phyloP scores from a whole-genome alignment of 306 rosid genomes.

The Oemleria cerasiformis region DNA sequence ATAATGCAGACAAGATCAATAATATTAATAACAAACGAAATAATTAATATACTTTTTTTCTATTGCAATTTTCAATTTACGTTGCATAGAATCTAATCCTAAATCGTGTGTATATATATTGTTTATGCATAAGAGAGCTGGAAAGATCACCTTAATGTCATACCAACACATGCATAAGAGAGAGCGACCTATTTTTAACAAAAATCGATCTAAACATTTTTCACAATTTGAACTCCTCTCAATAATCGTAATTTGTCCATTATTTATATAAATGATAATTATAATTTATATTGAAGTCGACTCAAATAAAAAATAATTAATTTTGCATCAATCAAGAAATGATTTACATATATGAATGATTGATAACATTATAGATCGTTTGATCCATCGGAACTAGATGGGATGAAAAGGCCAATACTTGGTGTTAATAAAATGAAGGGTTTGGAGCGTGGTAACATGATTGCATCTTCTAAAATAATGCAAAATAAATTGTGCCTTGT shows the following conservation, averaged over 20 bases:
- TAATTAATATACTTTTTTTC: neutral
- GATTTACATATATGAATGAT: neutral
- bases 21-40: neutral
- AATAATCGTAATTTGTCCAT: too few relatives aligned
- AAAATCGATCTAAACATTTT: too few relatives aligned
- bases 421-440: neutral
- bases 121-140: conserved; percentile 17
- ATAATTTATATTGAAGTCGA: too few relatives aligned
- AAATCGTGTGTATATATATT: neutral
- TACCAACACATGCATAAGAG: conserved; percentile 39
- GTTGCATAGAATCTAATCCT: conserved; percentile 9
- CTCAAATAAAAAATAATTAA: too few relatives aligned
- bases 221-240: too few relatives aligned
- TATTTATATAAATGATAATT: too few relatives aligned
- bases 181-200: too few relatives aligned
- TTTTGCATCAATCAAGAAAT: too few relatives aligned
- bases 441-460: neutral
- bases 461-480: neutral
- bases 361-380: neutral
- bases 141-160: conserved; percentile 22
- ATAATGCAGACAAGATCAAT: conserved; percentile 4
- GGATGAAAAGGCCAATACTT: neutral
- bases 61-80: too few relatives aligned
- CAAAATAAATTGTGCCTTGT: neutral
- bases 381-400: neutral